Evolutionary conservation across 495 filamentous ascomycete genomes (phyloP), one percentile per base, ranked within the genome.

Genomic region (Mytilinidion resinicola): DNA sequence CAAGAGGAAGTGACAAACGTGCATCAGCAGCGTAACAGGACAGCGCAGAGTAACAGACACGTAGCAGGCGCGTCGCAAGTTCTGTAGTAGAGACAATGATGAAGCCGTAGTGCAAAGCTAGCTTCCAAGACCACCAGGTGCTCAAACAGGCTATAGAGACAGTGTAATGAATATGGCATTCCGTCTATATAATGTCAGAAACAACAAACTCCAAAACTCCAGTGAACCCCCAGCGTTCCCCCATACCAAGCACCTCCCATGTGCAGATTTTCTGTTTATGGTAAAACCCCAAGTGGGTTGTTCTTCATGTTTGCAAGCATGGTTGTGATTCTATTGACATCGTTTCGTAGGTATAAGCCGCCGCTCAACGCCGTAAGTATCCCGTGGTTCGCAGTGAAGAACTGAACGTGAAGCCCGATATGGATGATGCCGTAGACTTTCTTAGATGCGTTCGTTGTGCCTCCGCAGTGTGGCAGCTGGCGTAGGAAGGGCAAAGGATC

Each of bases 121-220:
- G n/a, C n/a, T n/a, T n/a, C n/a, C n/a, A n/a, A n/a, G n/a, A n/a
- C n/a, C n/a, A n/a, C n/a, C n/a, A n/a, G n/a, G n/a, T n/a, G n/a
- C n/a, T n/a, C n/a, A n/a, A n/a, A n/a, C n/a, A n/a, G n/a, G n/a
- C n/a, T n/a, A n/a, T 57, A 57, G 42, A 57, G 54, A 4, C 54
- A 38, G 41, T 57, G 49, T 57, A 15, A 57, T 57, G 19, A 43
- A 49, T 57, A 57, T 30, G 38, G 53, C 42, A 46, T 46, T 44
- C 53, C 53, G 15, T 56, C 38, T 56, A 20, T 56, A 14, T 30
- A 56, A 56, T 47, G 15, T 56, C 35, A 47, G 33, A 56, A 39
- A 56, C 53, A 14, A 42, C n/a, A 41, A 47, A 44, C 14, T 39
- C 37, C 14, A 39, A 39, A 39, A 39, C 37, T 9, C 37, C 37